phyloP scores from a whole-genome alignment of 2,329 filamentous ascomycete genomes.

The Ophiosphaerella herpotricha region DNA sequence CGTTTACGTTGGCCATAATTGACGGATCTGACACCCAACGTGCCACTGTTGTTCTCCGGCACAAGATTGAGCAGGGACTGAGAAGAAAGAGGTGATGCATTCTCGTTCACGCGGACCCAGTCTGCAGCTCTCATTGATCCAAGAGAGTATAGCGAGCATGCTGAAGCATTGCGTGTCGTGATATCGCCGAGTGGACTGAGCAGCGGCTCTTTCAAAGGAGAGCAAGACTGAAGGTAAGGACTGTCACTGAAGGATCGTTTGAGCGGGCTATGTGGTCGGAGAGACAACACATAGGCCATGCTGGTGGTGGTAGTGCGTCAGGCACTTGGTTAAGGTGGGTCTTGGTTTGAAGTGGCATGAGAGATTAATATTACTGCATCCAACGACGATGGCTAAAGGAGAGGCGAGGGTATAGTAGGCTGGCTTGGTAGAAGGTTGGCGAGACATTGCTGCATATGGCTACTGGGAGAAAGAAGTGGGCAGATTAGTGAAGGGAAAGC shows the following conservation, averaged over 20 bases:
- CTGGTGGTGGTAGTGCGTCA: conserved; percentile 14
- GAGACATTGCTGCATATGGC: conserved; percentile 14
- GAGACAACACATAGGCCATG: conserved; percentile 49
- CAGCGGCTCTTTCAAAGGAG: conserved; percentile 34
- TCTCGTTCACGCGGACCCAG: conserved; percentile 37
- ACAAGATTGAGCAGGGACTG: conserved; percentile 41
- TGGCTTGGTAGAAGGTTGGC: conserved; percentile 7
- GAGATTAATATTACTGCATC: conserved; percentile 46
- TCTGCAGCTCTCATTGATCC: conserved; percentile 25
- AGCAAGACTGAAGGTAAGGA: conserved; percentile 42
- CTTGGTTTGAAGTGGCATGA: conserved; percentile 34
- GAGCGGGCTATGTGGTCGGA: conserved; percentile 46
- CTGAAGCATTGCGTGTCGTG: conserved; percentile 40
- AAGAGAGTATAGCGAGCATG: conserved; percentile 42
- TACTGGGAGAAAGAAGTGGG: conserved; percentile 18
- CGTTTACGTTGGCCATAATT: conserved; percentile 28
- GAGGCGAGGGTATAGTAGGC: conserved; percentile 23
- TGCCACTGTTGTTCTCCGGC: conserved; percentile 20
- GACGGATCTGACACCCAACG: conserved; percentile 3
- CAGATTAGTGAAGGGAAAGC: conserved; percentile 20
- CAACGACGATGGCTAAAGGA: conserved; percentile 35
- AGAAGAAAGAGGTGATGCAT: conserved; percentile 38
- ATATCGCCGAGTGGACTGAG: conserved; percentile 32
- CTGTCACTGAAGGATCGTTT: conserved; percentile 50
- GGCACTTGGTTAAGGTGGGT: conserved; percentile 27